These are phyloP conservation scores for Monosporascus sp. DNA, from an alignment of 2,329 filamentous ascomycete genomes.

Conservation along the genomic window DNA sequence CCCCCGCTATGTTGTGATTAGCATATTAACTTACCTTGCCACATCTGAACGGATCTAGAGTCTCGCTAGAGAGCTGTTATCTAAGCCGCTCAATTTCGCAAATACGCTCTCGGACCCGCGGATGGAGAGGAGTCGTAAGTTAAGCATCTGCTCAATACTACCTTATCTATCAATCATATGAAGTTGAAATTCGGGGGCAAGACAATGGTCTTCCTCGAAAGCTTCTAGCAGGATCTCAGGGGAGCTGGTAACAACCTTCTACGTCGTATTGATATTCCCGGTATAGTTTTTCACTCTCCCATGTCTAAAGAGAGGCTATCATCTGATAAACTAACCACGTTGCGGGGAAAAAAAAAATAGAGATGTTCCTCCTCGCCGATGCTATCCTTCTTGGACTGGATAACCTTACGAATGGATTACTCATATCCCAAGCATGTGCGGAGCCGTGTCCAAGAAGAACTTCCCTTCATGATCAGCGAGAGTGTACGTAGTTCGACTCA, in stretches of 20 bases:
- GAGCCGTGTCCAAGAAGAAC: conserved; percentile 54
- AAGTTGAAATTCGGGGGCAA: no score
- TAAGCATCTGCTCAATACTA: no score
- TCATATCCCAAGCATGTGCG: conserved; percentile 71
- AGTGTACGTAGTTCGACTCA: not conserved
- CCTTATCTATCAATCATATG: no score
- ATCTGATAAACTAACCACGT: no score
- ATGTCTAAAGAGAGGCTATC: no score
- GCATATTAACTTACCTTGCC: not conserved
- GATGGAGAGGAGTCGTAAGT: no score
- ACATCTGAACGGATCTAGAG: conserved; percentile 30
- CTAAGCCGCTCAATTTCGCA: conserved; percentile 39
- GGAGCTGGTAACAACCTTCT: no score
- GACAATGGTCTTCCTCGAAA: no score
- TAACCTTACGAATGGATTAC: conserved; percentile 63
- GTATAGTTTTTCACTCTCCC: no score
- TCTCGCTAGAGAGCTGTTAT: conserved; percentile 27
- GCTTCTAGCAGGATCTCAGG: no score
- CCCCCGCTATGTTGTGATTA: conserved; percentile 11
- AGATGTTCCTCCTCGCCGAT: conserved; percentile 61
- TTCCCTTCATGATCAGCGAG: conserved; percentile 76
- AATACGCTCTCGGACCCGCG: conserved; percentile 69
- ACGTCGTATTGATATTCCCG: conserved; percentile 58
- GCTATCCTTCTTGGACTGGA: conserved; percentile 62
- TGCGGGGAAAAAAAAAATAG: no score